phyloP scores from a whole-genome alignment of 768 basidiomycete genomes.

The Scleroderma citrinum region DNA sequence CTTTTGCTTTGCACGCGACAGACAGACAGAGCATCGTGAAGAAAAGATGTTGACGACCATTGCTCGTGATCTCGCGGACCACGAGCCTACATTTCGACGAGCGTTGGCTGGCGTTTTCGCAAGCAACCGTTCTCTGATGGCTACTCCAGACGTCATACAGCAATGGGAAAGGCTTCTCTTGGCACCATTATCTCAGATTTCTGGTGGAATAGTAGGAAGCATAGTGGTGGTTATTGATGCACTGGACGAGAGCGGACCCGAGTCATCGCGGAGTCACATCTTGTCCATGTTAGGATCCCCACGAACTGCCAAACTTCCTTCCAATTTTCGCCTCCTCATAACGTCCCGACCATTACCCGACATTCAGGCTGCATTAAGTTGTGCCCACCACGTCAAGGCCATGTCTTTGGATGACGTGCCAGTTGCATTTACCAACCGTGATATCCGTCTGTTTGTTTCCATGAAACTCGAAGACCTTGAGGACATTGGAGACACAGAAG shows the following conservation, averaged over 20 bases:
- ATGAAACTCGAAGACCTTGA: neutral
- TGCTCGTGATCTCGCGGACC: neutral
- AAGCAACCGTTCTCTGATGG: neutral
- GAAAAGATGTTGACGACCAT: conserved; percentile 1
- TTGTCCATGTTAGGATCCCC: conserved; percentile 11
- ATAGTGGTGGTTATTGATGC: too few relatives aligned
- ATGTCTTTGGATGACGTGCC: neutral
- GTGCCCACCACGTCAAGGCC: too few relatives aligned
- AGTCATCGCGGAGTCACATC: conserved; percentile 2
- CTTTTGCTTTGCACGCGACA: too few relatives aligned
- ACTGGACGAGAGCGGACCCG: too few relatives aligned
- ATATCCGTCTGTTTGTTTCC: neutral
- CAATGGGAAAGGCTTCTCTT: conserved; percentile 1
- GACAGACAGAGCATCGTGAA: too few relatives aligned
- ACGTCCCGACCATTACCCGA: conserved; percentile 8
- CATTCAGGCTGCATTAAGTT: neutral
- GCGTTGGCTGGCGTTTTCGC: neutral
- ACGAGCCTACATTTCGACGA: neutral
- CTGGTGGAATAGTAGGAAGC: too few relatives aligned
- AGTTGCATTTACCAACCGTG: neutral
- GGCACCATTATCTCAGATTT: too few relatives aligned
- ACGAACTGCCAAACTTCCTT: neutral
- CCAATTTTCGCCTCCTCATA: conserved; percentile 7
- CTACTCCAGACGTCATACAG: neutral
- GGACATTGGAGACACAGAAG: neutral